Percentiles rank a stretch among this genome's conserved stretches.
phyloP scores from a whole-genome alignment of 371 early-diverging fungal genomes.

The Smittium mucronatum region DNA sequence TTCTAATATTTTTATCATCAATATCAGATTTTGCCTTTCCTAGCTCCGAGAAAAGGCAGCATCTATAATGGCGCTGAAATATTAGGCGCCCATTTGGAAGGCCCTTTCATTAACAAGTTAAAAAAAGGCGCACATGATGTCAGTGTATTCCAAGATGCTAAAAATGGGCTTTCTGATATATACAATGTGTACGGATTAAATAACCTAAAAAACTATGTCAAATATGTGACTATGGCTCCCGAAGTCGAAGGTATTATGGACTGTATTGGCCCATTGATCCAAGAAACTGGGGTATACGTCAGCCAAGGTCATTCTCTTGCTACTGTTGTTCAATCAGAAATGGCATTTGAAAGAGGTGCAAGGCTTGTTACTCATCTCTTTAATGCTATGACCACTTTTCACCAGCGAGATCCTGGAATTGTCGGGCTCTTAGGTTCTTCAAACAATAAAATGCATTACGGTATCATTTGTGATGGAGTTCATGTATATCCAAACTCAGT shows the following conservation, averaged over 20 bases:
- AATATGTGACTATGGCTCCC: conserved; percentile 68
- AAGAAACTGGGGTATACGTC: conserved; percentile 47
- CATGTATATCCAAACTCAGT: conserved; percentile 70
- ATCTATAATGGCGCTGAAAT: conserved; percentile 57
- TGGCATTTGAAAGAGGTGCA: conserved; percentile 49
- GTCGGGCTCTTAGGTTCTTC: conserved; percentile 54
- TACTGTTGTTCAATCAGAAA: conserved; percentile 52
- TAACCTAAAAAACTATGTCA: conserved; percentile 36
- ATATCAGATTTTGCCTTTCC: conserved; percentile 36
- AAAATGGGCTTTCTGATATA: conserved; percentile 52
- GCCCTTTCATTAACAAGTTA: conserved; percentile 61
- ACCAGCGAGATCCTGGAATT: conserved; percentile 68
- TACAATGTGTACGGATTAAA: conserved; percentile 56
- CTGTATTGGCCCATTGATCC: conserved; percentile 49
- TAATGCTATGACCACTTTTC: conserved; percentile 70
- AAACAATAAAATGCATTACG: conserved; percentile 52
- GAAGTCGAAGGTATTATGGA: conserved; percentile 65
- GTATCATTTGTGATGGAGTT: conserved; percentile 64
- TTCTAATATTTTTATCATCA: no score
- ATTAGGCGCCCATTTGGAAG: conserved; percentile 74
- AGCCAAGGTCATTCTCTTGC: conserved; percentile 58
- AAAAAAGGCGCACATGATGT: conserved; percentile 72
- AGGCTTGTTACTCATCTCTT: conserved; percentile 64
- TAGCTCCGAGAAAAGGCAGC: conserved; percentile 55
- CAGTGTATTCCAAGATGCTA: conserved; percentile 47